Evolutionary conservation across 2,329 filamentous ascomycete species (phyloP), one percentile per base, ranked within the genome.

Genomic region (Fulvia fulva): DNA sequence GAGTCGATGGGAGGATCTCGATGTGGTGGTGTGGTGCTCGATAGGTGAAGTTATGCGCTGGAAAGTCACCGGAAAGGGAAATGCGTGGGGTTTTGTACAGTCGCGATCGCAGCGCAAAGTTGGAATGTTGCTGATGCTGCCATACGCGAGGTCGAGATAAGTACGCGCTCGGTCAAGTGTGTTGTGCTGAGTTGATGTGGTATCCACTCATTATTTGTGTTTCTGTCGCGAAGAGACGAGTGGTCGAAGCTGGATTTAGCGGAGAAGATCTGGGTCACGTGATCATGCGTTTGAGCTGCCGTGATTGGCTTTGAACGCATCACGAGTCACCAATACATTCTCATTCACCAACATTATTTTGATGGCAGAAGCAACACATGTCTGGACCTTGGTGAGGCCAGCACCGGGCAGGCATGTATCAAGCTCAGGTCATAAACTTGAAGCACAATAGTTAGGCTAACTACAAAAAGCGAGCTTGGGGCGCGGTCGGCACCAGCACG

Each of bases 21-120:
- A 25, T 44, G 49, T 21, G 45, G 26, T 11, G 46, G 22, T 21
- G 21, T 8, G 30, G 1, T 55, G 55, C 41, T 30, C 54, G 41
- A 51, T 49, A 46, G 50, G 51, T 47, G 44, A 47, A 28, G 34
- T 30, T 45, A 37, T 47, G 37, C 45, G 45, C 53, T 57, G 50
- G 43, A 46, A 56, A 54, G 60, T 59, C 54, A 60, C 55, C 57
- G 49, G 53, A 53, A 50, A 46, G 34, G 53, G 50, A 50, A 5
- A 30, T 22, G 46, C 9, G 45, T 21, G 44, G 49, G 32, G n/a
- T 47, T 61, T 56, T 62, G 56, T 57, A 61, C 54, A 60, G 52
- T 57, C 59, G 59, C 59, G 53, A 46, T 52, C 57, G 62, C 63
- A 55, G 46, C 59, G 51, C 22, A 19, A 45, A n/a, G 23, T 11